Evolutionary conservation across 2,329 filamentous ascomycete species (phyloP).

Genomic region (Fusarium hostae): DNA sequence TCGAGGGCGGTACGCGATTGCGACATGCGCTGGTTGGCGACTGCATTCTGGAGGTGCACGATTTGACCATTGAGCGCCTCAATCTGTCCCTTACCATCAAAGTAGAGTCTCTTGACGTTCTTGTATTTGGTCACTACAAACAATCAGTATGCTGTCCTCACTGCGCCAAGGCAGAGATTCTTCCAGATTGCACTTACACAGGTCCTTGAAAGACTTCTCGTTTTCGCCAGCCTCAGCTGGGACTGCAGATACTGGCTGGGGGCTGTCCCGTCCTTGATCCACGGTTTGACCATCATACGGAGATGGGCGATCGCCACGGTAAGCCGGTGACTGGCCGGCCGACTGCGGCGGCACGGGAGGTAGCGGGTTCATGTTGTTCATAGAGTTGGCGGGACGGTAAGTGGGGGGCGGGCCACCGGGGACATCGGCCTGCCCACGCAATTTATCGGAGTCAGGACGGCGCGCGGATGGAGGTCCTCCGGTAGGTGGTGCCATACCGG

Average conservation of each 20-base stretch:
- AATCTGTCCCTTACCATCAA: slow-evolving; percentile 93
- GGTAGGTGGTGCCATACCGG: slow-evolving; percentile 60
- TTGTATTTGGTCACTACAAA: slow-evolving; percentile 90
- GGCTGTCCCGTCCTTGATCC: slow-evolving; percentile 66
- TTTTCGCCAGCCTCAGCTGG: slow-evolving; percentile 55
- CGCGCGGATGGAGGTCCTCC: slow-evolving; percentile 57
- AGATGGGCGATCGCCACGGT: slow-evolving; percentile 53
- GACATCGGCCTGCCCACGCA: slow-evolving; percentile 56
- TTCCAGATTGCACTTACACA: slow-evolving; percentile 56
- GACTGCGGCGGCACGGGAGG: slow-evolving; percentile 53
- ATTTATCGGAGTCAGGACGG: slow-evolving; percentile 62
- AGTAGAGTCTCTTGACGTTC: slow-evolving; percentile 97
- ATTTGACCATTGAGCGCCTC: slow-evolving; percentile 88
- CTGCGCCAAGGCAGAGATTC: not conserved
- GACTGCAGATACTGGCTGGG: slow-evolving; percentile 58
- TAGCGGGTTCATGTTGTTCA: slow-evolving; percentile 57
- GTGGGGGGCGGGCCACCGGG: slow-evolving; percentile 60
- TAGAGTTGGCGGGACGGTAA: slow-evolving; percentile 62
- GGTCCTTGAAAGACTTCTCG: slow-evolving; percentile 68
- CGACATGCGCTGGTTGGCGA: slow-evolving; percentile 94
- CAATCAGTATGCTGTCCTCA: slow-evolving; percentile 12
- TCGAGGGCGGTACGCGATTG: slow-evolving; percentile 94
- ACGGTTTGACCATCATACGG: slow-evolving; percentile 58
- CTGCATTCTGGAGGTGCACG: slow-evolving; percentile 94
- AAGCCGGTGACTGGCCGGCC: slow-evolving; percentile 49